Percentiles rank a stretch among this genome's conserved stretches.
phyloP scores from a whole-genome alignment of 1,139 yeast genomes.

The Taiozyma sp. region DNA sequence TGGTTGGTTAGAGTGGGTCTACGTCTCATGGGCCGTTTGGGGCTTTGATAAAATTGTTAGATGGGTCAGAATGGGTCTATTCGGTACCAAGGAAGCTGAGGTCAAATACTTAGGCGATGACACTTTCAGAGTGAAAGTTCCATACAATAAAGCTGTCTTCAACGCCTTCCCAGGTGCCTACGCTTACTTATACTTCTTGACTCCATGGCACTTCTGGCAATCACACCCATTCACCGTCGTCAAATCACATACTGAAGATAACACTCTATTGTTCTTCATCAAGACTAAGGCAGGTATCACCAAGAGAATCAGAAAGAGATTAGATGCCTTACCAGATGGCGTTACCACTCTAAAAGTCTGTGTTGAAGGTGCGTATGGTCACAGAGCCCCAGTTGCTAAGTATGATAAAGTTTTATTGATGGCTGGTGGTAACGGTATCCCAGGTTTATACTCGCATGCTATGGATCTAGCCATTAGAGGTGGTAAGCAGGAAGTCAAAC shows the following conservation, averaged over 20 bases:
- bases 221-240: slow-evolving; percentile 48
- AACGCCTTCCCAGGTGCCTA: slow-evolving; percentile 29
- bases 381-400: slow-evolving; percentile 42
- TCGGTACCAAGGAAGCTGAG: slow-evolving; percentile 30
- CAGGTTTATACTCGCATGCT: slow-evolving; percentile 39
- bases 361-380: slow-evolving; percentile 58
- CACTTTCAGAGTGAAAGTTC: slow-evolving; percentile 27
- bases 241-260: slow-evolving; percentile 25
- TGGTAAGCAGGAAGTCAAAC: slow-evolving; percentile 30
- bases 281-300: slow-evolving; percentile 45
- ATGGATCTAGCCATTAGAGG: slow-evolving; percentile 9
- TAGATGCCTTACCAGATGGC: slow-evolving; percentile 5
- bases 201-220: slow-evolving; percentile 45
- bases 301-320: slow-evolving; percentile 22
- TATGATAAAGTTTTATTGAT: slow-evolving; percentile 49
- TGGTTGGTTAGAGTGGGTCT: slow-evolving; percentile 40
- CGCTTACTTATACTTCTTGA: slow-evolving; percentile 32
- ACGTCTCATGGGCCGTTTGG: slow-evolving; percentile 25
- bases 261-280: slow-evolving; percentile 33
- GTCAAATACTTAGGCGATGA: slow-evolving; percentile 42
- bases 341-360: slow-evolving; percentile 21
- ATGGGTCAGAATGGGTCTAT: slow-evolving; percentile 20
- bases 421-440: slow-evolving; percentile 70
- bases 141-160: slow-evolving; percentile 36
- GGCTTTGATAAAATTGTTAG: slow-evolving; percentile 26